Evolutionary conservation across 2,329 filamentous ascomycete genomes (phyloP).

Genomic region (Fonsecaea nubica): DNA sequence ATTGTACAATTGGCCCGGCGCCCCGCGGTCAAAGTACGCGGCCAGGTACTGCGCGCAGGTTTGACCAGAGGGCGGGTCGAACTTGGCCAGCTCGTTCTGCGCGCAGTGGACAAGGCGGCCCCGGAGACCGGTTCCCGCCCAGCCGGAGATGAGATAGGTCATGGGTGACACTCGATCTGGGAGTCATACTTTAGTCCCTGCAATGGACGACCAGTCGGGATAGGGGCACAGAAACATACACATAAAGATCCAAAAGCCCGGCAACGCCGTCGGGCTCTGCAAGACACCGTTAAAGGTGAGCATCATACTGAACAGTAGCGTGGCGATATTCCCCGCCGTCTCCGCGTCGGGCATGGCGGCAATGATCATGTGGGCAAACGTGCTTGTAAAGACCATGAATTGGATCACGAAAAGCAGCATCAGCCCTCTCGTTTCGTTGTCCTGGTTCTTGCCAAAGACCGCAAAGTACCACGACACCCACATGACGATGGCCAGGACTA

Average conservation of each 20-base stretch:
- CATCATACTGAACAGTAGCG: slow-evolving; percentile 73
- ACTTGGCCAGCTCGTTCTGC: slow-evolving; percentile 64
- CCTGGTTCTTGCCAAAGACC: slow-evolving; percentile 68
- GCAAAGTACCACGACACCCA: slow-evolving; percentile 77
- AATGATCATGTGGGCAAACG: slow-evolving; percentile 79
- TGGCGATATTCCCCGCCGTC: slow-evolving; percentile 78
- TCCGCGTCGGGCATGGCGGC: slow-evolving; percentile 72
- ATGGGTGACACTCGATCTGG: slow-evolving; percentile 73
- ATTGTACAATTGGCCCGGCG: slow-evolving; percentile 62
- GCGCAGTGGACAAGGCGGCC: slow-evolving; percentile 71
- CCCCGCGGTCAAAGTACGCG: slow-evolving; percentile 59
- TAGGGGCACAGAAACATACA: slow-evolving; percentile 64
- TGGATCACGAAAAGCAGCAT: slow-evolving; percentile 70
- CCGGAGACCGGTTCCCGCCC: slow-evolving; percentile 73
- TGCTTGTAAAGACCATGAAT: slow-evolving; percentile 74
- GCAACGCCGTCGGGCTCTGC: slow-evolving; percentile 64
- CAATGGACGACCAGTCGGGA: slow-evolving; percentile 62
- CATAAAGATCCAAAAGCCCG: slow-evolving; percentile 70
- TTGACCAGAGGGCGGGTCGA: slow-evolving; percentile 62
- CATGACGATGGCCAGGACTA: slow-evolving; percentile 70
- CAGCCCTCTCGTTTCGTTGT: slow-evolving; percentile 47
- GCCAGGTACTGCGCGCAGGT: slow-evolving; percentile 67
- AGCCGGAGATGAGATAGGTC: slow-evolving; percentile 76
- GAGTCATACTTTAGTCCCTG: slow-evolving; percentile 70
- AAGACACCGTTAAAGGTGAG: slow-evolving; percentile 78